A percentile compares a stretch with the other conserved stretches of the same genome.
phyloP scores from a whole-genome alignment of 768 basidiomycete genomes.

The Tricholoma saponaceum region DNA sequence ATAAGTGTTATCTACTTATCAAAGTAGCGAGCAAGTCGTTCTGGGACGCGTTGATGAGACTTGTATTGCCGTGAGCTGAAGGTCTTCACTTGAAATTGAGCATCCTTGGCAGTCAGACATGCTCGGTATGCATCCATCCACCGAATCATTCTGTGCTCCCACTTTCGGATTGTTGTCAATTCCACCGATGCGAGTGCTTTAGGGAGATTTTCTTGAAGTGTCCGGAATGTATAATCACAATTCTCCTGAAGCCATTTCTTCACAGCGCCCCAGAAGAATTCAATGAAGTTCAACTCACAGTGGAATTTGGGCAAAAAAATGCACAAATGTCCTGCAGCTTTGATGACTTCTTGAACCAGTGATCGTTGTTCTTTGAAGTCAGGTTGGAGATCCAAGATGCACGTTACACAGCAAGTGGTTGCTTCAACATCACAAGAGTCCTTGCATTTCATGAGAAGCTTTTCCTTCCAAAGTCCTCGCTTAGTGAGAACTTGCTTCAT shows the following conservation, averaged over 20 bases:
- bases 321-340: slow-evolving; percentile 17
- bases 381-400: slow-evolving; percentile 15
- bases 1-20: slow-evolving; percentile 4
- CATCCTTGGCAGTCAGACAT: slow-evolving; percentile 21
- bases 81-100: slow-evolving; percentile 19
- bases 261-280: slow-evolving; percentile 6
- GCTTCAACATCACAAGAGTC: slow-evolving; percentile 2
- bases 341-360: slow-evolving; percentile 19
- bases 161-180: slow-evolving; percentile 14
- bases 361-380: slow-evolving; percentile 19
- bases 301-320: slow-evolving; percentile 19
- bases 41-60: slow-evolving; percentile 18
- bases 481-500: slow-evolving; percentile 17
- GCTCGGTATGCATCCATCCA: slow-evolving; percentile 27
- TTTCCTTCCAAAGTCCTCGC: slow-evolving; percentile 8
- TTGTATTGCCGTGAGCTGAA: slow-evolving; percentile 26
- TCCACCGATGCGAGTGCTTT: not conserved
- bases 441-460: slow-evolving; percentile 17
- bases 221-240: slow-evolving; percentile 4
- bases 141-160: slow-evolving; percentile 23
- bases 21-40: slow-evolving; percentile 8
- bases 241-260: slow-evolving; percentile 1
- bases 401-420: slow-evolving; percentile 13
- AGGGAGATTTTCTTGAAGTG: slow-evolving; percentile 4
- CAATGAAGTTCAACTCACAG: slow-evolving; percentile 8